Evolutionary conservation across 768 basidiomycete genomes (phyloP).

Genomic region (Russula sp.): DNA sequence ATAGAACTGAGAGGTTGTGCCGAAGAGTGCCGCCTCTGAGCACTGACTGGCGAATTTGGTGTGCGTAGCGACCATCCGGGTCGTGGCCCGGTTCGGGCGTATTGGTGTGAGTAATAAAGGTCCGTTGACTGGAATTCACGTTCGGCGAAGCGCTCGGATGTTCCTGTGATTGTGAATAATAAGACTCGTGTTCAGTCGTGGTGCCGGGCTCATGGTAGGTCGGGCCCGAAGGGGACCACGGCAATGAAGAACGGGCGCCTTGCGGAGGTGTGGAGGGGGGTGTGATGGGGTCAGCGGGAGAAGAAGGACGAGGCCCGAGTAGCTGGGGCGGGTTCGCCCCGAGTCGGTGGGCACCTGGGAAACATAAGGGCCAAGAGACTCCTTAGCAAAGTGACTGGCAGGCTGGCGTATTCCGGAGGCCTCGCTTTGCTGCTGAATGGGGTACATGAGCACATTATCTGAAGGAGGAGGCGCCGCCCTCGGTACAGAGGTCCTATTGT

Average conservation of each 20-base stretch:
- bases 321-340: constrained; percentile 6
- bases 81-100: constrained; percentile 7
- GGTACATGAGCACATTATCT: constrained; percentile 17
- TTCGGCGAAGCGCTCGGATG: constrained; percentile 13
- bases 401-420: constrained; percentile 7
- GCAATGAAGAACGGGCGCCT: constrained; percentile 1
- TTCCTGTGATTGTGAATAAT: constrained; percentile 16
- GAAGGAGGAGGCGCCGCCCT: constrained; percentile 14
- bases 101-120: constrained; percentile 16
- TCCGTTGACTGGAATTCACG: constrained; percentile 13
- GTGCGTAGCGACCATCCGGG: constrained; percentile 19
- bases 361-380: constrained; percentile 2
- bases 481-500: constrained; percentile 21
- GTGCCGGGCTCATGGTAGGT: constrained; percentile 4
- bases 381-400: constrained; percentile 1
- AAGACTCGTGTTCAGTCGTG: constrained; percentile 1
- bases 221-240: constrained; percentile 12
- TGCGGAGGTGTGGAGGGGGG: constrained; percentile 10
- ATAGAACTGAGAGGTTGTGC: constrained; percentile 15
- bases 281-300: constrained; percentile 12
- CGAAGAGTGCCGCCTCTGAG: constrained; percentile 16
- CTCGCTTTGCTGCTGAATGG: constrained; percentile 21
- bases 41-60: constrained; percentile 12
- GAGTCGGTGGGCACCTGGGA: constrained; percentile 10
- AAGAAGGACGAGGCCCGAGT: constrained; percentile 23